phyloP scores from a whole-genome alignment of 352 stramenopile species.

The Globisporangium camurandrum region DNA sequence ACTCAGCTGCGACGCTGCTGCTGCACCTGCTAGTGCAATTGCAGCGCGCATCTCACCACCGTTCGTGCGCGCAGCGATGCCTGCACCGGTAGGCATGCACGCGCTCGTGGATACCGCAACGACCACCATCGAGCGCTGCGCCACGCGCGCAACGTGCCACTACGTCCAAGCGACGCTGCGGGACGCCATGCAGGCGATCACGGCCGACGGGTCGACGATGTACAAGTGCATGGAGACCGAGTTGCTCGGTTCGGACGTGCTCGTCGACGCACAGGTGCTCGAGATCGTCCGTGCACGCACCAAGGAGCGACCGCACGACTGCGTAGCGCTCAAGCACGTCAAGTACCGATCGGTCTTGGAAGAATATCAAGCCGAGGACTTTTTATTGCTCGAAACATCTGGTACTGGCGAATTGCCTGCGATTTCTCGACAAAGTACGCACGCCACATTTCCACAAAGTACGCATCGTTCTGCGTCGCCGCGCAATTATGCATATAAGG shows the following conservation, averaged over 20 bases:
- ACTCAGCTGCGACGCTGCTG: slow-evolving; percentile 4
- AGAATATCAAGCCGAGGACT: slow-evolving; percentile 50
- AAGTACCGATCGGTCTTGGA: slow-evolving; percentile 59
- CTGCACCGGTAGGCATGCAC: slow-evolving; percentile 33
- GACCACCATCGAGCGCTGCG: slow-evolving; percentile 33
- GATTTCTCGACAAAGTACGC: no score
- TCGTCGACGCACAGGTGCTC: slow-evolving; percentile 63
- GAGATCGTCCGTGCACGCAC: slow-evolving; percentile 58
- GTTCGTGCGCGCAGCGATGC: slow-evolving; percentile 27
- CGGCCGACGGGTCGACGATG: slow-evolving; percentile 40
- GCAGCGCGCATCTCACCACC: no score
- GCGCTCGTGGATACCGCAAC: slow-evolving; percentile 36
- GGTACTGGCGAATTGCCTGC: slow-evolving; percentile 38
- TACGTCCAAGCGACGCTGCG: slow-evolving; percentile 45
- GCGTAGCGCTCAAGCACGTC: slow-evolving; percentile 72
- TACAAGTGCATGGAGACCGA: slow-evolving; percentile 52
- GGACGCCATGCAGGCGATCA: slow-evolving; percentile 49
- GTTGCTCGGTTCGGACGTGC: slow-evolving; percentile 39
- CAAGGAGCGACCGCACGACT: slow-evolving; percentile 63
- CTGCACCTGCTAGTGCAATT: slow-evolving; percentile 13
- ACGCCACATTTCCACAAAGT: no score
- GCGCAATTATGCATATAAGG: slow-evolving; percentile 52
- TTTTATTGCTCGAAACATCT: slow-evolving; percentile 50
- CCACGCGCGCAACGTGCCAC: slow-evolving; percentile 45
- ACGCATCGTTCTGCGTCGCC: no score